Base-by-base conservation (phyloP, 2,329 filamentous ascomycete genomes). In the Dactylellina leptospora region DNA sequence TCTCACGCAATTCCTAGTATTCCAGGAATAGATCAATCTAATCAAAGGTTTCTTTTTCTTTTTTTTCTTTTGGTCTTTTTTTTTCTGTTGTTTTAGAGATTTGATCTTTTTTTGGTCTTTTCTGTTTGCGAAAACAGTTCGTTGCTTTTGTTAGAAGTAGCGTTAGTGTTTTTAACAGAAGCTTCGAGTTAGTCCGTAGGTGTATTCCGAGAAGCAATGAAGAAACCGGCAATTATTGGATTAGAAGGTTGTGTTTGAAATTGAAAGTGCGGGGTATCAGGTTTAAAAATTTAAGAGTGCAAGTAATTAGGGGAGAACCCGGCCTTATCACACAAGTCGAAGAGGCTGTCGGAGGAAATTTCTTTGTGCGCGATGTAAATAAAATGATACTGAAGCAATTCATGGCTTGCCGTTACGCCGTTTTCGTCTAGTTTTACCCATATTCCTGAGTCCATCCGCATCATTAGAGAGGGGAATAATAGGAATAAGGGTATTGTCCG, bases 231-330 rank as follows among this genome's bases (percentile, higher is more conserved):
- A n/a, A n/a, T n/a, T n/a, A n/a, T n/a, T n/a, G n/a, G n/a, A n/a
- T n/a, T n/a, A n/a, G n/a, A n/a, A 38, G 16, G 51, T 23, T 28
- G 20, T 25, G 38, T 38, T 27, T 40, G 22, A 27, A 56, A 36
- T 47, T 51, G 28, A 23, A 51, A 51, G 38, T n/a, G 10, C 33
- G 42, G 44, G 58, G 51, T 62, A 70, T 70, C 50, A 58, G n/a
- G 18, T 58, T 33, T 38, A 45, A 33, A 18, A 51, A 59, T 33
- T 6, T 33, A 6, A 33, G 40, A 2, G 6, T n/a, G n/a, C n/a
- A n/a, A n/a, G n/a, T n/a, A n/a, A n/a, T n/a, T n/a, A n/a, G n/a
- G n/a, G n/a, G n/a, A n/a, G n/a, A n/a, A n/a, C n/a, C n/a, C n/a
- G n/a, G n/a, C n/a, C n/a, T n/a, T n/a, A n/a, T n/a, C n/a, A n/a